Conservation (phyloP, 805 yeast genomes). For the Kuraishia hungarica region DNA sequence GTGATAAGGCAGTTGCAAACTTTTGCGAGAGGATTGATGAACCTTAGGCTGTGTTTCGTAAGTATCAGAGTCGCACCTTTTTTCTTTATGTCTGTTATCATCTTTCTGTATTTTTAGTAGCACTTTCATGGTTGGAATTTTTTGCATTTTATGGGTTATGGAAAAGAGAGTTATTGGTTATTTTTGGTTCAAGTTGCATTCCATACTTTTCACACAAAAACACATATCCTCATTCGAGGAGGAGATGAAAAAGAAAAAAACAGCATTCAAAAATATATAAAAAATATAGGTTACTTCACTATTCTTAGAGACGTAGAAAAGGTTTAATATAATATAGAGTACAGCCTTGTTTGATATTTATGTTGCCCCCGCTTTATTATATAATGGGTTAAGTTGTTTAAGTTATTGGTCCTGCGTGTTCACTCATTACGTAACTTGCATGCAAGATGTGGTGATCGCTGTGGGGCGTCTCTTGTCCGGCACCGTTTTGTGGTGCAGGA, state of each 20-base stretch:
- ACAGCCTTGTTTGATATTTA: no score
- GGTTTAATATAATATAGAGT: no score
- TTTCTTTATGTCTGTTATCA: no score
- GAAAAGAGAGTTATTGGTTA: not conserved
- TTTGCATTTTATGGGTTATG: not conserved
- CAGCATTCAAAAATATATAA: not conserved
- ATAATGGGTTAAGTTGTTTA: not conserved
- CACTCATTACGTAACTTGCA: not conserved
- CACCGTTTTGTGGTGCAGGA: not conserved
- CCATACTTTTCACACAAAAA: not conserved
- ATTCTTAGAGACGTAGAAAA: no score
- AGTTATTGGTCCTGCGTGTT: not conserved
- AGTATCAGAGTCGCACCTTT: not conserved
- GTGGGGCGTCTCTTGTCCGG: not conserved
- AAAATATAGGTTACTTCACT: constrained; percentile 6
- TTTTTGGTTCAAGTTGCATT: no score
- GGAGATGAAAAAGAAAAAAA: not conserved
- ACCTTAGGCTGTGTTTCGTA: not conserved
- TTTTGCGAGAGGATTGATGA: not conserved
- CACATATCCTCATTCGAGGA: not conserved
- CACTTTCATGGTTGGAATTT: not conserved
- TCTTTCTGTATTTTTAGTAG: not conserved
- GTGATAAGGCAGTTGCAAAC: not conserved
- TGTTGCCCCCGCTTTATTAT: no score
- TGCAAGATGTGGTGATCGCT: not conserved